A percentile compares a stretch with the other conserved stretches of the same genome.
Evolutionary conservation across 176 grass and related monocot genomes (phyloP).

Genomic region (Phoenix dactylifera): DNA sequence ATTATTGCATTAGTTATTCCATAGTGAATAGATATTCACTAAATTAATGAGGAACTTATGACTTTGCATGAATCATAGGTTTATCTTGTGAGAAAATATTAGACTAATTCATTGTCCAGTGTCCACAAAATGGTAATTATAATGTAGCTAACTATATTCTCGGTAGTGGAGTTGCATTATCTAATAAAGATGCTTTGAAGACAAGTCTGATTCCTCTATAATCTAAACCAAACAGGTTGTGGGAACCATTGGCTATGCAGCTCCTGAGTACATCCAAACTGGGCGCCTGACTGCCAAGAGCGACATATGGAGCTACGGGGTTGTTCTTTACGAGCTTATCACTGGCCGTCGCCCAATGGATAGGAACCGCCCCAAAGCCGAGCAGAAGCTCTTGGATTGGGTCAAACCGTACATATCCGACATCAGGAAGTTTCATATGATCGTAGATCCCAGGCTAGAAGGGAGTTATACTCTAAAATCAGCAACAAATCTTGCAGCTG

Average conservation of each 20-base stretch:
- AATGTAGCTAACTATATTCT: no score
- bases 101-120: no score
- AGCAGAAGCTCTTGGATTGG: constrained; percentile 84
- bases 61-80: no score
- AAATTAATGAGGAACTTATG: no score
- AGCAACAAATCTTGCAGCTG: constrained; percentile 50
- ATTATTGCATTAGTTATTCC: no score
- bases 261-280: constrained; percentile 94
- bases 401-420: constrained; percentile 60
- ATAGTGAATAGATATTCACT: no score
- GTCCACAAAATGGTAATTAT: no score
- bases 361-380: constrained; percentile 58
- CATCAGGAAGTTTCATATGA: constrained; percentile 43
- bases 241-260: constrained; percentile 86
- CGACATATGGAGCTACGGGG: constrained; percentile 86
- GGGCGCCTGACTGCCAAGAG: constrained; percentile 77
- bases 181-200: no score
- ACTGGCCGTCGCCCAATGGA: constrained; percentile 79
- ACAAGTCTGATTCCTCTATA: no score
- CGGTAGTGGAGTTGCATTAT: no score
- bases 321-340: constrained; percentile 78
- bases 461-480: constrained; percentile 42
- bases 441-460: constrained; percentile 76
- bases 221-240: constrained; percentile 43
- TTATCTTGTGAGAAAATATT: no score